phyloP scores from a whole-genome alignment of 2,329 filamentous ascomycete genomes.

The Ophiocordyceps polyrhachis-furcata region DNA sequence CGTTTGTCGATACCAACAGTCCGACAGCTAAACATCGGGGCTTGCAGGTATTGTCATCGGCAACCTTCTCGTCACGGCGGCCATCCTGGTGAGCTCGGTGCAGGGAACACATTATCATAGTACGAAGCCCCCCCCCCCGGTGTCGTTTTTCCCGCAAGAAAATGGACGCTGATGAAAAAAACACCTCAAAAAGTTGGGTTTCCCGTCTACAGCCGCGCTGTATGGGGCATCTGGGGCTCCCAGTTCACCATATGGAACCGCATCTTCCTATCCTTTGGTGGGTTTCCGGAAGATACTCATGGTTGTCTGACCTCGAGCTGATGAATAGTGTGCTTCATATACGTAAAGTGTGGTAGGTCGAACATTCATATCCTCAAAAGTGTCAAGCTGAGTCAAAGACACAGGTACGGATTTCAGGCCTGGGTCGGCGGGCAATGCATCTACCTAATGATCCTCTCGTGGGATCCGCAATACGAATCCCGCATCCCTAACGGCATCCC shows the following conservation, averaged over 20 bases:
- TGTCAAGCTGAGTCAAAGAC: neutral
- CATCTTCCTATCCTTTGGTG: constrained; percentile 22
- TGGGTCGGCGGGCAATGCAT: constrained; percentile 27
- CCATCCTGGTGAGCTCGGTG: constrained; percentile 23
- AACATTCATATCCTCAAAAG: neutral
- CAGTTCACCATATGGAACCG: constrained; percentile 23
- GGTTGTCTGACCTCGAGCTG: neutral
- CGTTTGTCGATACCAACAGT: neutral
- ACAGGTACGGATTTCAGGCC: constrained; percentile 23
- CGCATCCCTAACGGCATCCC: constrained; percentile 24
- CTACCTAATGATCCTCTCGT: constrained; percentile 25
- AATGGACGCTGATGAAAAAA: neutral
- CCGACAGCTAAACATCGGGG: neutral
- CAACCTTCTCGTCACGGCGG: constrained; percentile 18
- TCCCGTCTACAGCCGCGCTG: constrained; percentile 17
- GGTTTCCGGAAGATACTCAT: neutral
- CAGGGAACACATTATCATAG: constrained; percentile 22
- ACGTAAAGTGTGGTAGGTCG: constrained; percentile 8
- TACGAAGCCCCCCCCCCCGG: too few species aligned
- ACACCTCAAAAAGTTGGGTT: constrained; percentile 15
- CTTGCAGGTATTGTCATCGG: constrained; percentile 15
- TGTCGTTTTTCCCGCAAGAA: too few species aligned
- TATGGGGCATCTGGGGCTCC: constrained; percentile 23
- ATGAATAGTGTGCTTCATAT: neutral
- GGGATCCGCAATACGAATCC: constrained; percentile 22